These are phyloP conservation scores for Fusarium globosum DNA, from an alignment of 2,329 filamentous ascomycete genomes.

Conservation along the genomic window DNA sequence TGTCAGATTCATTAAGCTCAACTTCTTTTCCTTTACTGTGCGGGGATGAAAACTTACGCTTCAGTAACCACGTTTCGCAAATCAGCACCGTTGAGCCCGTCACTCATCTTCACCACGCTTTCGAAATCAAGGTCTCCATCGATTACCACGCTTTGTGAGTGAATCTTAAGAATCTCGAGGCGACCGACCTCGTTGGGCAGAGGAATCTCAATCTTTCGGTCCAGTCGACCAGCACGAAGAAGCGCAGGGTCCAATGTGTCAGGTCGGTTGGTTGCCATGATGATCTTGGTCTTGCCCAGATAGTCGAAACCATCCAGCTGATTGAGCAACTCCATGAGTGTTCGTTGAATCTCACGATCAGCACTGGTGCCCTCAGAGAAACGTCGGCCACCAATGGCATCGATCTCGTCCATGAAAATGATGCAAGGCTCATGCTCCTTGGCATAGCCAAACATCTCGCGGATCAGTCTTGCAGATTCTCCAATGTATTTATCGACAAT, in stretches of 20 bases:
- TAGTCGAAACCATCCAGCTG: constrained; percentile 99
- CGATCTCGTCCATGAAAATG: constrained; percentile 99
- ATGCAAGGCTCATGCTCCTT: constrained; percentile 99
- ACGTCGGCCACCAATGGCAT: constrained; percentile 94
- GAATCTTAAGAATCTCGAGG: constrained; percentile 98
- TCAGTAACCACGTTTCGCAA: constrained; percentile 97
- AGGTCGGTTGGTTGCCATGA: constrained; percentile 98
- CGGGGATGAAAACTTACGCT: constrained; percentile 75
- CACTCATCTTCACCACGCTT: constrained; percentile 99
- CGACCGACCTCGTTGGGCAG: constrained; percentile 96
- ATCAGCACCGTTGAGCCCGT: constrained; percentile 97
- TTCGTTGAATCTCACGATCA: constrained; percentile 97
- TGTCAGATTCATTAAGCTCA: constrained; percentile 36
- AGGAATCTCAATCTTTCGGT: constrained; percentile 98
- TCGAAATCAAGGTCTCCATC: constrained; percentile 99
- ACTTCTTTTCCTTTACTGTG: not conserved
- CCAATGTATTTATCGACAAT: constrained; percentile 99
- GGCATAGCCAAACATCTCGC: constrained; percentile 99
- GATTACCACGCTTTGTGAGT: constrained; percentile 84
- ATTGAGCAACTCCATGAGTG: constrained; percentile 98
- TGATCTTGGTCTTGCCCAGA: constrained; percentile 99
- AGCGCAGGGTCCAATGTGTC: constrained; percentile 95
- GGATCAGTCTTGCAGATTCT: constrained; percentile 94
- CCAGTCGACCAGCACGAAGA: constrained; percentile 90
- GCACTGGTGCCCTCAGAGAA: constrained; percentile 98